These are phyloP conservation scores for Phytophthora melonis DNA, from an alignment of 352 stramenopile genomes.

Conservation along the genomic window DNA sequence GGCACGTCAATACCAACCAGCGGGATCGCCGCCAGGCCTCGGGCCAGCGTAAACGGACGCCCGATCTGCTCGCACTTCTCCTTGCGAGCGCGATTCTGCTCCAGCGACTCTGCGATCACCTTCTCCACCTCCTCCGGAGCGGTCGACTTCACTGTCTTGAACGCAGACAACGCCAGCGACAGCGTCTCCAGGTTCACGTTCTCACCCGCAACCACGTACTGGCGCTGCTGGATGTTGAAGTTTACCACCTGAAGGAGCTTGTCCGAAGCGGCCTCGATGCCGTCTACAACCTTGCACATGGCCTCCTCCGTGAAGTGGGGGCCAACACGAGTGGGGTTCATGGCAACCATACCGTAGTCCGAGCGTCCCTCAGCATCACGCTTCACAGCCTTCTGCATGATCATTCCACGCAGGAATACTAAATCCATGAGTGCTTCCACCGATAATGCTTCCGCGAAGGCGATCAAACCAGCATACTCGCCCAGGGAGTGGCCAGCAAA, in stretches of 20 bases:
- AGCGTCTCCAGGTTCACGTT: constrained; percentile 86
- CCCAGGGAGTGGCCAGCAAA: constrained; percentile 88
- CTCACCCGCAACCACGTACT: constrained; percentile 90
- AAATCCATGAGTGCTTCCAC: constrained; percentile 77
- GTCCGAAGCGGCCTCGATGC: constrained; percentile 60
- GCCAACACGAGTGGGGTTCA: constrained; percentile 79
- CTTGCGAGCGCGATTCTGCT: constrained; percentile 65
- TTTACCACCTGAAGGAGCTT: constrained; percentile 91
- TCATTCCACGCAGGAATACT: constrained; percentile 80
- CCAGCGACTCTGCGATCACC: constrained; percentile 69
- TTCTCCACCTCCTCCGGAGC: constrained; percentile 49
- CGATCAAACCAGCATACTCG: constrained; percentile 81
- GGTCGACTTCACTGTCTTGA: constrained; percentile 61
- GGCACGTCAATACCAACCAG: constrained; percentile 89
- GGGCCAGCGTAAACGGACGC: constrained; percentile 66
- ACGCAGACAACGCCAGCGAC: constrained; percentile 64
- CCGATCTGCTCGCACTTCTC: constrained; percentile 60
- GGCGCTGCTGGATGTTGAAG: constrained; percentile 86
- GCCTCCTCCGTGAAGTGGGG: constrained; percentile 73
- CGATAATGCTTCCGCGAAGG: constrained; percentile 69
- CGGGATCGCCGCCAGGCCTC: constrained; percentile 82
- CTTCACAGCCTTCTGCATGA: constrained; percentile 70
- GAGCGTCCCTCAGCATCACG: constrained; percentile 69
- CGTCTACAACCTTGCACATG: constrained; percentile 76
- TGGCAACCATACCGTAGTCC: constrained; percentile 91